phyloP scores from a whole-genome alignment of 192 early-diverging fungal genomes.

The Coemansia sp. region DNA sequence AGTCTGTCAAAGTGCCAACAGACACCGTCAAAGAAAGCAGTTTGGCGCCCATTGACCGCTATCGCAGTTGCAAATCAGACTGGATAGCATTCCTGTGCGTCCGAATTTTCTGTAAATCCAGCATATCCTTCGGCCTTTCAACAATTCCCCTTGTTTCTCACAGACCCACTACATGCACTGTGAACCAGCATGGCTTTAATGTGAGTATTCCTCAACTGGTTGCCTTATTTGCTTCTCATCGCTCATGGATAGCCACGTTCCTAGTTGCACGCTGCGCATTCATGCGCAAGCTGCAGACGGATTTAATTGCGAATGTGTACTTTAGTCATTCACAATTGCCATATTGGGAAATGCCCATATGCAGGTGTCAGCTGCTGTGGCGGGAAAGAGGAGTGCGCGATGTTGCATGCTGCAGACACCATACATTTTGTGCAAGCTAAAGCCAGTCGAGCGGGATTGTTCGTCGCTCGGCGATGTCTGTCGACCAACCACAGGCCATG shows the following conservation, averaged over 20 bases:
- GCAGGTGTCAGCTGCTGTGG: constrained; percentile 10
- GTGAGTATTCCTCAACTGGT: not conserved
- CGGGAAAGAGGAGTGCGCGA: not conserved
- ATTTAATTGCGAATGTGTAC: constrained; percentile 4
- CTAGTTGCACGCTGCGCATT: not conserved
- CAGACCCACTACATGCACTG: not conserved
- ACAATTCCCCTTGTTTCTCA: not conserved
- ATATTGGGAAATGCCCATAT: not conserved
- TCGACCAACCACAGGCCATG: not conserved
- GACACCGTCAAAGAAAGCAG: not conserved
- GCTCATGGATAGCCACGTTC: not conserved
- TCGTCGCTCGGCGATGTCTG: not conserved
- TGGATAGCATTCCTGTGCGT: not conserved
- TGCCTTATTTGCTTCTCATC: not conserved
- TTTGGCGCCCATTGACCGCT: not conserved
- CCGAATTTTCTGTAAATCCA: not conserved
- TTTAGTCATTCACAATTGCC: constrained; percentile 6
- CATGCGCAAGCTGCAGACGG: not conserved
- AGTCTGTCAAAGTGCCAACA: not conserved
- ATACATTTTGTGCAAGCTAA: not conserved
- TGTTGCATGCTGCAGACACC: constrained; percentile 7
- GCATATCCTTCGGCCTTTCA: not conserved
- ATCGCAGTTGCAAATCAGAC: not conserved
- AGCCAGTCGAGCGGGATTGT: not conserved
- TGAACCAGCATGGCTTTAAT: not conserved